These are phyloP conservation scores for Yamagishiella unicocca DNA, from an alignment of 139 green algal species.

Conservation along the genomic window DNA sequence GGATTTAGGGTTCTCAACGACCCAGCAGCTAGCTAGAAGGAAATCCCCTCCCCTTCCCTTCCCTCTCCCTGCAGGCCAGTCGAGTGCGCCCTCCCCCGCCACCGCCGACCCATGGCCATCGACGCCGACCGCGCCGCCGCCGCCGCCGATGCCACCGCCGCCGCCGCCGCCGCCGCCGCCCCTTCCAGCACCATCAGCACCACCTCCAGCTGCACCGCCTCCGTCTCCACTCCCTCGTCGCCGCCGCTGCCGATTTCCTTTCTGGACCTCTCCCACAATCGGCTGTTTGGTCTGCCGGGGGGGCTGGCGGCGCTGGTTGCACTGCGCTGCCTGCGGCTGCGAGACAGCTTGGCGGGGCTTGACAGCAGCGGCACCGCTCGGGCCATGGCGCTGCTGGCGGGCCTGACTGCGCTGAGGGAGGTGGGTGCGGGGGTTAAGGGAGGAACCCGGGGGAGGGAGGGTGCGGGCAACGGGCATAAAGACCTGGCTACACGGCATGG, in stretches of 20 bases:
- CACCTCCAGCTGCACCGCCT: neutral
- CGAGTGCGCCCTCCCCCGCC: neutral
- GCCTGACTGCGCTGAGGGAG: neutral
- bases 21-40: too few species aligned
- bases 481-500: too few species aligned
- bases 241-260: neutral
- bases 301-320: neutral
- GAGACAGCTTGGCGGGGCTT: neutral
- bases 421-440: too few species aligned
- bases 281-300: neutral
- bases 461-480: too few species aligned
- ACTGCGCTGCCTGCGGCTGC: constrained; percentile 1
- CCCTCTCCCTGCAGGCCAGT: neutral
- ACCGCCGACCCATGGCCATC: neutral
- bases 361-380: neutral
- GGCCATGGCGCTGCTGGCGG: constrained; percentile 17
- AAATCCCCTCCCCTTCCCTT: too few species aligned
- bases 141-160: neutral
- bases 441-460: too few species aligned
- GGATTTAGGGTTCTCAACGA: too few species aligned
- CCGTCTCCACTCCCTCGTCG: neutral
- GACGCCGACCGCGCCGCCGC: neutral
- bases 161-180: neutral
- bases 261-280: constrained; percentile 37
- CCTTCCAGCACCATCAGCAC: neutral